Conservation (phyloP, 2,329 filamentous ascomycete genomes). For the Colletotrichum ledebouriae region DNA sequence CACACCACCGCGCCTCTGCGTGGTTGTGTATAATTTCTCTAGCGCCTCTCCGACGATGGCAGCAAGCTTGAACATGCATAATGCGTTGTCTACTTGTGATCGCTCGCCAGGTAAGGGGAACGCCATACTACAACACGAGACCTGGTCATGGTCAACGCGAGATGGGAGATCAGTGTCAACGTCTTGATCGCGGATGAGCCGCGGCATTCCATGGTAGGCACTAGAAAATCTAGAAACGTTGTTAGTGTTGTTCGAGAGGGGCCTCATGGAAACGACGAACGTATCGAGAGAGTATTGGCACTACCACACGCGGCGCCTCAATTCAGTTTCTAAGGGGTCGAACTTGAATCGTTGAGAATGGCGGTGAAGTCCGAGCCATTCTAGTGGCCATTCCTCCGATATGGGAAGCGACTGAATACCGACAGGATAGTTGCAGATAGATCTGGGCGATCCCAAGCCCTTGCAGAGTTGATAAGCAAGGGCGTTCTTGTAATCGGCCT, state of each 20-base stretch:
- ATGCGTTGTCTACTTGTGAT: constrained; percentile 46
- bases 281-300: constrained; percentile 47
- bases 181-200: constrained; percentile 47
- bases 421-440: constrained; percentile 45
- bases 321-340: constrained; percentile 46
- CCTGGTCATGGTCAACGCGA: constrained; percentile 45
- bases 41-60: constrained; percentile 45
- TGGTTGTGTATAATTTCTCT: constrained; percentile 47
- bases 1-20: constrained; percentile 45
- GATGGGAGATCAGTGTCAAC: constrained; percentile 47
- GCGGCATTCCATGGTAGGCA: constrained; percentile 47
- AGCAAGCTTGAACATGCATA: constrained; percentile 46
- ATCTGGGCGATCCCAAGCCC: constrained; percentile 45
- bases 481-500: constrained; percentile 40
- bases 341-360: constrained; percentile 48
- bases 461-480: constrained; percentile 44
- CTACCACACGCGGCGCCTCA: constrained; percentile 47
- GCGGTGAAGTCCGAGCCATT: constrained; percentile 46
- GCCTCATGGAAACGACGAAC: constrained; percentile 28
- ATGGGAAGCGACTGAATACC: constrained; percentile 45
- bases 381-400: constrained; percentile 46
- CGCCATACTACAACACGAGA: constrained; percentile 44
- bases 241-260: background rate
- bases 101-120: constrained; percentile 47
- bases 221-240: constrained; percentile 43